These are phyloP conservation scores for Pichia sp. DNA, from an alignment of 1,139 yeast species.

Conservation along the genomic window DNA sequence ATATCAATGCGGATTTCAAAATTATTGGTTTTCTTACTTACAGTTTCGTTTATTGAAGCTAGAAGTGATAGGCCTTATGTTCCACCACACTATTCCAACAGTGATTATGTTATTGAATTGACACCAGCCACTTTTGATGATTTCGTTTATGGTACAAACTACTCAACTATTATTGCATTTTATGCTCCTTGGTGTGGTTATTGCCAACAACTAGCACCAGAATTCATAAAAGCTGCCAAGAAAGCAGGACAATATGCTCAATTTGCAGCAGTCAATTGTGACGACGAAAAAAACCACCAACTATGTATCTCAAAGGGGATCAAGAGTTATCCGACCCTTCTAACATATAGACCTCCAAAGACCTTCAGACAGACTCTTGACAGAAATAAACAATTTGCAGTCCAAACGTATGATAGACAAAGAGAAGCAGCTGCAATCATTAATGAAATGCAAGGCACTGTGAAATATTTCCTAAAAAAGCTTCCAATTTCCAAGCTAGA, in stretches of 20 bases:
- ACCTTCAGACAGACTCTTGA: slow-evolving; percentile 28
- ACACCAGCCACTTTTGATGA: slow-evolving; percentile 44
- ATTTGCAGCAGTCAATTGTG: slow-evolving; percentile 87
- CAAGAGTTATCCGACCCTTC: slow-evolving; percentile 74
- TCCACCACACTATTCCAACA: slow-evolving; percentile 18
- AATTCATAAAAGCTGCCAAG: slow-evolving; percentile 58
- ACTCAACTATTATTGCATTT: slow-evolving; percentile 79
- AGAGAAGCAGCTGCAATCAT: slow-evolving; percentile 54
- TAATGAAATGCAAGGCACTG: slow-evolving; percentile 51
- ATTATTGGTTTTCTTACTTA: neutral
- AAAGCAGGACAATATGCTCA: slow-evolving; percentile 52
- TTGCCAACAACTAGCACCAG: slow-evolving; percentile 52
- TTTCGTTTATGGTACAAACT: slow-evolving; percentile 60
- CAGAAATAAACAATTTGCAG: slow-evolving; percentile 38
- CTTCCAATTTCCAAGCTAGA: slow-evolving; percentile 33
- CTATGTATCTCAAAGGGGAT: slow-evolving; percentile 64
- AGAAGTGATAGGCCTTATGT: slow-evolving; percentile 2
- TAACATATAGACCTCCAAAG: slow-evolving; percentile 80
- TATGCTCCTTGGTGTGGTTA: slow-evolving; percentile 98
- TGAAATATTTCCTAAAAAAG: slow-evolving; percentile 66
- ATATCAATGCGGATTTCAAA: neutral
- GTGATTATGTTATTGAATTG: slow-evolving; percentile 23
- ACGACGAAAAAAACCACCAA: slow-evolving; percentile 53
- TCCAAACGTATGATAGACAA: slow-evolving; percentile 65
- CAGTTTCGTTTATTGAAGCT: neutral